These are phyloP conservation scores for Erodium trifolium DNA, from an alignment of 441 rosid species.

Conservation along the genomic window DNA sequence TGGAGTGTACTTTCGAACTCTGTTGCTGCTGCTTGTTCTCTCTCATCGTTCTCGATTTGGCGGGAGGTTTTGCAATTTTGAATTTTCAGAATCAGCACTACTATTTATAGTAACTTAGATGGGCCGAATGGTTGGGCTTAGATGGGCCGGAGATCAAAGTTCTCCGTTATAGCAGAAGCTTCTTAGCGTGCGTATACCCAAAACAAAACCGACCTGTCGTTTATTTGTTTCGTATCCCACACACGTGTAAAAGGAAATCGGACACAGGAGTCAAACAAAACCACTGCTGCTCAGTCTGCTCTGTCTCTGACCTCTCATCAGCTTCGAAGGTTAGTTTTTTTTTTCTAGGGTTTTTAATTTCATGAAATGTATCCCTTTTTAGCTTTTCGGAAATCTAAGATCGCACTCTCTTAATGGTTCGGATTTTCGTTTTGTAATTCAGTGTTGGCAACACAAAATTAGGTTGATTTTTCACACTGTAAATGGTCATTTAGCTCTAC, in stretches of 20 bases:
- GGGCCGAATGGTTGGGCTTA: background rate
- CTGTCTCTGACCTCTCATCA: background rate
- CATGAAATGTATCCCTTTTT: background rate
- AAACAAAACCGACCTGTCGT: background rate
- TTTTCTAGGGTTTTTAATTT: background rate
- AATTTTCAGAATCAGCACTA: background rate
- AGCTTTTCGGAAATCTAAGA: background rate
- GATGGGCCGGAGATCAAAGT: no score
- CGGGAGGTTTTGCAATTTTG: background rate
- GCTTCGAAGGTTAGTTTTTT: background rate
- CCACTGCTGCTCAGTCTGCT: background rate
- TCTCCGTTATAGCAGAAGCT: no score
- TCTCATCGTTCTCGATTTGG: background rate
- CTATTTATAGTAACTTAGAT: background rate
- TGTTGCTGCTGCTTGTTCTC: background rate
- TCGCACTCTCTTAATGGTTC: background rate
- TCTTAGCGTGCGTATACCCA: background rate
- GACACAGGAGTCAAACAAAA: background rate
- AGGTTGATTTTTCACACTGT: background rate
- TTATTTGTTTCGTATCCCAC: background rate
- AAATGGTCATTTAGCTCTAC: background rate
- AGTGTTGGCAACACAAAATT: background rate
- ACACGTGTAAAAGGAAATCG: background rate
- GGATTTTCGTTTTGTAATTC: background rate
- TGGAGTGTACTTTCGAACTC: background rate